Evolutionary conservation across 257 asterid genomes (phyloP).

Genomic region (Capsicum rhomboideum): DNA sequence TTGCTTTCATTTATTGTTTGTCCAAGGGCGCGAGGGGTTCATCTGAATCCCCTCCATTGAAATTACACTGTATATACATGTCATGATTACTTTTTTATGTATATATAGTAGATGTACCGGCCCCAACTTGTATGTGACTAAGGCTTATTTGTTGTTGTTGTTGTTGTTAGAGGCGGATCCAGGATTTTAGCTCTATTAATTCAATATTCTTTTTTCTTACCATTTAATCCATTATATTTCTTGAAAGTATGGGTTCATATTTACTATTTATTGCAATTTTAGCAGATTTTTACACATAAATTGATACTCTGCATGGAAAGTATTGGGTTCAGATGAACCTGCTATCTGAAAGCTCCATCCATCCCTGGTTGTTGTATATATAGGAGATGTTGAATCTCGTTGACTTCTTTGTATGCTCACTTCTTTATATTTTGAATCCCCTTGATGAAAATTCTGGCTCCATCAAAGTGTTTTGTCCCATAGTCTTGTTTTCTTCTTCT

Average conservation of each 20-base stretch:
- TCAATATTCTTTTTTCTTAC: neutral
- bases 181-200: neutral
- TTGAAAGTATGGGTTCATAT: neutral
- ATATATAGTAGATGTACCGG: neutral
- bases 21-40: neutral
- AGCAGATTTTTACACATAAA: neutral
- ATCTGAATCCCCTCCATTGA: neutral
- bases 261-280: neutral
- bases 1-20: neutral
- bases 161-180: neutral
- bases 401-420: neutral
- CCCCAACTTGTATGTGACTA: neutral
- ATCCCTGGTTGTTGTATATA: neutral
- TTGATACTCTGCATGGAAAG: neutral
- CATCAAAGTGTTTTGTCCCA: rapidly evolving
- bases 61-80: neutral
- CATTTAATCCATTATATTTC: neutral
- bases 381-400: neutral
- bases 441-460: neutral
- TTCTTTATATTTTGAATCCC: neutral
- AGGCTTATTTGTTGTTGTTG: neutral
- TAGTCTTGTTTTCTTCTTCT: neutral
- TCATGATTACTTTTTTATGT: neutral
- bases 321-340: neutral
- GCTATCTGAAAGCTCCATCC: neutral